A percentile compares a stretch with the other conserved stretches of the same genome.
These are phyloP conservation scores for Thermoascus crustaceus DNA, from an alignment of 2,329 filamentous ascomycete species.

Conservation along the genomic window DNA sequence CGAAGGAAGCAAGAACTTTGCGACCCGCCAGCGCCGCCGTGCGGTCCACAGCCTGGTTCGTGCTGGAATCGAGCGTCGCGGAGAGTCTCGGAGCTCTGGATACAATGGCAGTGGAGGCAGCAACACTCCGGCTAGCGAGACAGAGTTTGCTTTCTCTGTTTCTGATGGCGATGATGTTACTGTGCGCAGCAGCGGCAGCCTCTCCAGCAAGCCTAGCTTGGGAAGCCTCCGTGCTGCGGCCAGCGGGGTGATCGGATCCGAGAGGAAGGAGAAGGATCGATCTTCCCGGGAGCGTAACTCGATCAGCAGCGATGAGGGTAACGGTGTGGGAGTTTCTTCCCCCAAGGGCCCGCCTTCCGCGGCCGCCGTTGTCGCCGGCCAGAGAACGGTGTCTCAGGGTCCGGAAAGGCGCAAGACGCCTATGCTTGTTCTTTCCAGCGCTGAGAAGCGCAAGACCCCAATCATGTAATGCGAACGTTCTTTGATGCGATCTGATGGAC, in stretches of 20 bases:
- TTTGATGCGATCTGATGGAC: constrained; percentile 1
- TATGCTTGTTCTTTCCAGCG: constrained; percentile 78
- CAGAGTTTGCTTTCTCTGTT: constrained; percentile 58
- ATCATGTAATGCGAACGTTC: constrained; percentile 42
- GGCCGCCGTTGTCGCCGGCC: constrained; percentile 39
- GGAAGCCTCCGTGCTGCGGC: constrained; percentile 69
- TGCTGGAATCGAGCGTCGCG: constrained; percentile 77
- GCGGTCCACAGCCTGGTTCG: constrained; percentile 87
- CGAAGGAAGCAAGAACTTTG: constrained; percentile 96
- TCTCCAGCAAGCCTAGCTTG: constrained; percentile 66
- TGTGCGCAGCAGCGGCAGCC: constrained; percentile 69
- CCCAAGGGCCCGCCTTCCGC: constrained; percentile 27
- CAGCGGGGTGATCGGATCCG: constrained; percentile 79
- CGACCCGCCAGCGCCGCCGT: constrained; percentile 80
- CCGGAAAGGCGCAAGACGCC: constrained; percentile 68
- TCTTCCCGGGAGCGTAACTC: constrained; percentile 48
- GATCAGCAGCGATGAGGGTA: constrained; percentile 54
- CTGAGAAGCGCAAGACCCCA: constrained; percentile 79
- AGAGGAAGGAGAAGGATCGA: constrained; percentile 64
- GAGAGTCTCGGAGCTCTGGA: constrained; percentile 61
- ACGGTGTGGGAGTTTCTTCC: constrained; percentile 37
- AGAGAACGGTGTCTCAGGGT: constrained; percentile 49
- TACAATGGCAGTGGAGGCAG: constrained; percentile 59
- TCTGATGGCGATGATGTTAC: constrained; percentile 64
- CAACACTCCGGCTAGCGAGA: constrained; percentile 85